Evolutionary conservation across 2,329 filamentous ascomycete species (phyloP), one percentile per base, ranked within the genome.

Genomic region (Incumbomyces delicatus): DNA sequence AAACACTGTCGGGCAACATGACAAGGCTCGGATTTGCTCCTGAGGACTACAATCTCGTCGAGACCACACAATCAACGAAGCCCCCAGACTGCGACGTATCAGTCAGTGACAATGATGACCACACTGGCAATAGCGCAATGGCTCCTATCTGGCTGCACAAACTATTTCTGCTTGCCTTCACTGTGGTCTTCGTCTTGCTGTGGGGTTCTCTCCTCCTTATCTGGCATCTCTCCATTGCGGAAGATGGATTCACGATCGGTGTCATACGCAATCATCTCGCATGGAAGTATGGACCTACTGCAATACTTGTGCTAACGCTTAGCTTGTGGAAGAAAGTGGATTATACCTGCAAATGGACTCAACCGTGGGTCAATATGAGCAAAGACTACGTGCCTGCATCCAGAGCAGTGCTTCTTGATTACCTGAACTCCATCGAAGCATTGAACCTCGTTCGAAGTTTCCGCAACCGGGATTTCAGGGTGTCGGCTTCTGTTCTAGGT

Each of bases 151-250:
- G 22, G 22, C 22, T 27, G 5, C 4, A 27, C 5, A 27, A 27
- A 27, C 8, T 27, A 4, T 27, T 27, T 27, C 22, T 27, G 22
- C 8, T 27, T 27, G 22, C 22, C 22, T 27, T 27, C 8, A 8
- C 22, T 27, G 22, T 8, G 8, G 8, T 27, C 4, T 27, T 27
- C 8, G 22, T 27, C 22, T 27, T 27, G 33, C 33, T 39, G 18
- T 39, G 36, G 36, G 14, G 5, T 17, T 17, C 63, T 64, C 18
- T 39, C 6, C 7, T 39, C 4, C 12, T 39, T 6, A 13, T 39
- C 12, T 39, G 36, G 36, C n/a, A 14, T 16, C 14, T 22, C 18
- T 17, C n/a, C 5, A 16, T 16, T 13, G 12, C 12, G 3, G 14
- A 39, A 39, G 12, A 17, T 39, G 36, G 36, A 13, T 39, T 39